A percentile compares a stretch with the other conserved stretches of the same genome.
phyloP scores from a whole-genome alignment of 2,329 filamentous ascomycete genomes.

The Plectosphaerella plurivora region DNA sequence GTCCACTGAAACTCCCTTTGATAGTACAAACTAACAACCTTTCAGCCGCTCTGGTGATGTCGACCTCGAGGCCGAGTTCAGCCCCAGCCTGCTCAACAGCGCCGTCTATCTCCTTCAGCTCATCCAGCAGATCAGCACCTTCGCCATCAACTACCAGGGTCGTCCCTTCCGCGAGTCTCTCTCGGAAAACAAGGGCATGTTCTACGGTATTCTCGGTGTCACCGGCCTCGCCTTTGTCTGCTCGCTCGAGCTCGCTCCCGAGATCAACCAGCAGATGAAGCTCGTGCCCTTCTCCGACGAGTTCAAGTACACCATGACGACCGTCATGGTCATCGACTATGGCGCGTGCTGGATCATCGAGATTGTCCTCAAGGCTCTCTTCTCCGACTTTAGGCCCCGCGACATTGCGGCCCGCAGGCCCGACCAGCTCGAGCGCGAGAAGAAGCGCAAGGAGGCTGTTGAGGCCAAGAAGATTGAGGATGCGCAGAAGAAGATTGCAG shows the following conservation, averaged over 20 bases:
- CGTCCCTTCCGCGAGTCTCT: conserved; percentile 96
- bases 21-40: conserved; percentile 17
- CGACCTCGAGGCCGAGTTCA: conserved; percentile 92
- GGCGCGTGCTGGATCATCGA: conserved; percentile 83
- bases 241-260: conserved; percentile 90
- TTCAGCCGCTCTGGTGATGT: conserved; percentile 53
- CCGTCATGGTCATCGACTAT: conserved; percentile 84
- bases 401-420: conserved; percentile 85
- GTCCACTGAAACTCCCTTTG: conserved; percentile 26
- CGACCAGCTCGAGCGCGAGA: conserved; percentile 80
- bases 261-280: conserved; percentile 89
- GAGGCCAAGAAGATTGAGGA: conserved; percentile 42
- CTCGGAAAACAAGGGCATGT: conserved; percentile 96
- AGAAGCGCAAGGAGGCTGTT: conserved; percentile 59
- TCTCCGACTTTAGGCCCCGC: conserved; percentile 88
- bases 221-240: conserved; percentile 89
- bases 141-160: conserved; percentile 98
- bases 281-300: conserved; percentile 85
- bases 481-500: conserved; percentile 46
- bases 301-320: conserved; percentile 84
- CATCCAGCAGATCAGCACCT: conserved; percentile 98
- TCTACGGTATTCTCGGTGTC: conserved; percentile 89
- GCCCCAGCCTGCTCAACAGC: conserved; percentile 89
- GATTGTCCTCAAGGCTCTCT: conserved; percentile 75
- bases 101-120: conserved; percentile 96